A percentile compares a stretch with the other conserved stretches of the same genome.
Conservation (phyloP, 306 rosid species). For the Prunus padus region DNA sequence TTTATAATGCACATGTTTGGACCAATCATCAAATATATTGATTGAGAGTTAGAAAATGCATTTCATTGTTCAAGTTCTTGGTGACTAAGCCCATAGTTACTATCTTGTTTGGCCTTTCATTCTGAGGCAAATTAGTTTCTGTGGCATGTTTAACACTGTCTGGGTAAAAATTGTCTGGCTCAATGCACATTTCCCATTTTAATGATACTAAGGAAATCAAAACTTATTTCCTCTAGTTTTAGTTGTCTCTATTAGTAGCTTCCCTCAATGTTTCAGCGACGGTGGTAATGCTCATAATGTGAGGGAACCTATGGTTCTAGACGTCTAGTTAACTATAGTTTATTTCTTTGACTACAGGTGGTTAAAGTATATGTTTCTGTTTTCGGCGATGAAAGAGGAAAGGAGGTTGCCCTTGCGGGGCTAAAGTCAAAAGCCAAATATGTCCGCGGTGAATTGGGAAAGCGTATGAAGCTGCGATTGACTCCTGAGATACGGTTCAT, state of each 20-base stretch:
- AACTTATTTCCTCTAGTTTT: neutral
- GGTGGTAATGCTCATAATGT: neutral
- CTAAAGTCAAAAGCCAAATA: constrained; percentile 88
- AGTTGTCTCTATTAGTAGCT: neutral
- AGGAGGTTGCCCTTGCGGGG: constrained; percentile 85
- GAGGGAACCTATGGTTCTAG: neutral
- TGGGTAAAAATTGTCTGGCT: neutral
- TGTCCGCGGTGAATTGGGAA: constrained; percentile 76
- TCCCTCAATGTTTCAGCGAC: neutral
- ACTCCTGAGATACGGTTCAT: constrained; percentile 92
- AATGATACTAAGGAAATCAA: neutral
- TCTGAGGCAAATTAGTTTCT: neutral
- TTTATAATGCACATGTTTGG: neutral
- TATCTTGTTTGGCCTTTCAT: constrained; percentile 7
- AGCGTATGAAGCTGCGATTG: constrained; percentile 81
- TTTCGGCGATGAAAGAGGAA: constrained; percentile 92
- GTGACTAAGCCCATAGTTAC: neutral
- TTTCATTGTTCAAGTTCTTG: neutral
- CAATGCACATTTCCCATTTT: neutral
- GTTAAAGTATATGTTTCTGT: constrained; percentile 90
- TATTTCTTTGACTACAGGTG: constrained; percentile 41
- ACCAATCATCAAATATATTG: neutral
- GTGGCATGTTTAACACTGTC: neutral
- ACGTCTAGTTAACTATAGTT: neutral
- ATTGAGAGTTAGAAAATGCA: neutral